Evolutionary conservation across 192 early-diverging fungal species (phyloP).

Genomic region (Backusella psychrophila): DNA sequence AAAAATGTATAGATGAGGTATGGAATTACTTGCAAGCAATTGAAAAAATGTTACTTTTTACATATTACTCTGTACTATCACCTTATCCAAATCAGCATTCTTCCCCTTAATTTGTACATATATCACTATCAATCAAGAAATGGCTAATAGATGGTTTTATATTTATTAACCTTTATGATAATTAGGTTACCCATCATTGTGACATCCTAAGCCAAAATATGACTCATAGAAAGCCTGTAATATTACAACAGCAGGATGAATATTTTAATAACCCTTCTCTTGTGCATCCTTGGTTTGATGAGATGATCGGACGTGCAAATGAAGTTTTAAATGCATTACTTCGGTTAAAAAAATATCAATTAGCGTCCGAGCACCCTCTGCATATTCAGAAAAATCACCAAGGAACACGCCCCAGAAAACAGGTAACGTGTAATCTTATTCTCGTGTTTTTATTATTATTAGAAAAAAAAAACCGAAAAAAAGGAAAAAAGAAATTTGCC

Average conservation of each 20-base stretch:
- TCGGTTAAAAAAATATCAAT: constrained; percentile 28
- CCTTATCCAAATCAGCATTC: background rate
- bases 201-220: constrained; percentile 5
- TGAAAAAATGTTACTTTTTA: background rate
- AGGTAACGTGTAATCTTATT: background rate
- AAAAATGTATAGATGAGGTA: constrained; percentile 14
- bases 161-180: background rate
- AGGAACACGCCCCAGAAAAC: background rate
- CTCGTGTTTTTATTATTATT: background rate
- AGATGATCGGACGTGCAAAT: constrained; percentile 30
- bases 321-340: constrained; percentile 32
- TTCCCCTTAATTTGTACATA: background rate
- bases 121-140: background rate
- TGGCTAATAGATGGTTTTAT: background rate
- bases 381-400: background rate
- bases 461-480: background rate
- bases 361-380: constrained; percentile 14
- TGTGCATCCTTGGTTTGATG: constrained; percentile 24
- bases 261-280: constrained; percentile 11
- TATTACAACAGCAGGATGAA: constrained; percentile 7
- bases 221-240: background rate
- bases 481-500: background rate
- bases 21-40: background rate
- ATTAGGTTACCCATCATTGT: constrained; percentile 19
- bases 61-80: background rate